Evolutionary conservation across 1,139 yeast genomes (phyloP), one percentile per base, ranked within the genome.

Genomic region (Suhomyces bolitotheri): DNA sequence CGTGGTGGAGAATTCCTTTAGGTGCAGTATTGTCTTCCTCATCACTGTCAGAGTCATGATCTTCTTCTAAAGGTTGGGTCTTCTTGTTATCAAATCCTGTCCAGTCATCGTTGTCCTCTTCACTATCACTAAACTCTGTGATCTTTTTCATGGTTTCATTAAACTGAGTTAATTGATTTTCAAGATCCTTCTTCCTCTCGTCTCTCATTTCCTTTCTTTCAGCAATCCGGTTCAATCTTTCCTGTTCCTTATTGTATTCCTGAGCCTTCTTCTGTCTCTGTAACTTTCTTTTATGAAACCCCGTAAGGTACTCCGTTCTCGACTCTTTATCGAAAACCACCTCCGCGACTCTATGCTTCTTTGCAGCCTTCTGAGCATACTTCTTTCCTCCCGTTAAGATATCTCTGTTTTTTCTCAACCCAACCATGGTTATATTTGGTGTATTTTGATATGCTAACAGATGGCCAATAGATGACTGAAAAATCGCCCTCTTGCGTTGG

Each of bases 271-370:
- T 90, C 62, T 85, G 86, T 58, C 97, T 74, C 53, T 85, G 85
- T 14, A 90, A 56, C 60, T 92, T 92, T 54, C 98, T 76, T 63
- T 92, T 92, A 60, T 92, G 98, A 58, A 92, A 92, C 22, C 98
- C 98, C 1, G 97, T 92, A 49, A 92, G 67, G 59, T 82, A 92
- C 42, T 90, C 96, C 24, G 61, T 63, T 57, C 96, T 68, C 16
- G 81, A 75, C 24, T 76, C 84, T 47, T 79, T 77, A 61, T 90
- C 92, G 56, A 87, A 90, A 2, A 76, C 78, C 22, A 90, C 94
- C 55, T 87, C 96, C 22, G 78, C 89, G 3, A 82, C 89, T 21
- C 88, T 74, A 49, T 76, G 80, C 51, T 76, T 77, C 50, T 76
- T 80, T 40, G 77, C 65, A 65, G 85, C 64, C 60, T 78, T 71